Conservation (phyloP, 805 yeast species). For the Starmerella apis region DNA sequence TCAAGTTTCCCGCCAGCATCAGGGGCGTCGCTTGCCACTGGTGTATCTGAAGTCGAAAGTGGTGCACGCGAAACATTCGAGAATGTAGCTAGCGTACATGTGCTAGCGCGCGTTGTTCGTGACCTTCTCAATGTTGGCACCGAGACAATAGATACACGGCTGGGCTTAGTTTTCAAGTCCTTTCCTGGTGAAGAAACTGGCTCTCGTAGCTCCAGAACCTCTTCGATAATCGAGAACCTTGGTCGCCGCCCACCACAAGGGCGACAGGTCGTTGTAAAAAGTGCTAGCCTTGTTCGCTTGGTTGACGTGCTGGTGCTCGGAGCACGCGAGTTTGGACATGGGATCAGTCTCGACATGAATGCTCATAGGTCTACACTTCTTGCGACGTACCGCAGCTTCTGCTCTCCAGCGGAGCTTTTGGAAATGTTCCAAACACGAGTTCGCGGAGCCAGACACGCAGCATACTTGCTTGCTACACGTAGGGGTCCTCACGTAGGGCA, state of each 20-base stretch:
- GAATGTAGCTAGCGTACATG: constrained; percentile 34
- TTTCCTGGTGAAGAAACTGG: constrained; percentile 29
- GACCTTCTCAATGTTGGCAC: constrained; percentile 56
- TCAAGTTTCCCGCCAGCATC: constrained; percentile 33
- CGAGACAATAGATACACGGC: constrained; percentile 45
- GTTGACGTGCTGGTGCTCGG: constrained; percentile 72
- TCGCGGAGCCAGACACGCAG: constrained; percentile 52
- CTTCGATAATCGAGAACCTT: constrained; percentile 38
- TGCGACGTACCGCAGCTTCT: constrained; percentile 57
- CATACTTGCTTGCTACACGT: constrained; percentile 25
- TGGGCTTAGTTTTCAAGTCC: constrained; percentile 52
- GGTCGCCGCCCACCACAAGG: constrained; percentile 28
- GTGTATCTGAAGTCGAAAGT: constrained; percentile 39
- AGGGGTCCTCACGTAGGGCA: not conserved
- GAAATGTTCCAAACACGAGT: constrained; percentile 47
- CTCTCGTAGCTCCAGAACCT: constrained; percentile 34
- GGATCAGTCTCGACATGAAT: constrained; percentile 48
- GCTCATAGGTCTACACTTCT: constrained; percentile 57
- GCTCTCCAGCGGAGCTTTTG: constrained; percentile 45
- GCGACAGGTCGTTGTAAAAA: constrained; percentile 42
- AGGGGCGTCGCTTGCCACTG: constrained; percentile 33
- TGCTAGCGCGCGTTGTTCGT: constrained; percentile 45
- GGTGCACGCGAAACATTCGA: constrained; percentile 32
- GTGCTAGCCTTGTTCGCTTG: constrained; percentile 65
- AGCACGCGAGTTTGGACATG: constrained; percentile 44